Evolutionary conservation across 176 grass and related monocot genomes (phyloP).

Genomic region (Poa pratensis): DNA sequence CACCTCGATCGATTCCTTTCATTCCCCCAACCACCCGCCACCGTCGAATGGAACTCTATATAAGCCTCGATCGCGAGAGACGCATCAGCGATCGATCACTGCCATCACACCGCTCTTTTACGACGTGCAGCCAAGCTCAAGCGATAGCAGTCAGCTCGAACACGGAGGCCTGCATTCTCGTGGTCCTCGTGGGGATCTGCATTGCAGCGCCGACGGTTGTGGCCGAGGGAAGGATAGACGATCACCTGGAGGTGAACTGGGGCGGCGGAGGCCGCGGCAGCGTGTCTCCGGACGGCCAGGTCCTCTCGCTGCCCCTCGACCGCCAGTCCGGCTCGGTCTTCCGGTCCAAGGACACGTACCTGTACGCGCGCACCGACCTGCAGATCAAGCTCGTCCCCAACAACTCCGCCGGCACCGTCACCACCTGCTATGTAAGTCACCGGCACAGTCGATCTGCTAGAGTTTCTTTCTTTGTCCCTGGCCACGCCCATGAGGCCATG

Average conservation of each 20-base stretch:
- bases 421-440: constrained; percentile 72
- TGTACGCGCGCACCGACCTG: constrained; percentile 66
- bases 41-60: constrained; percentile 33
- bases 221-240: constrained; percentile 30
- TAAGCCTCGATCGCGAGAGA: constrained; percentile 31
- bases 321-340: constrained; percentile 65
- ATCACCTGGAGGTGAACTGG: constrained; percentile 53
- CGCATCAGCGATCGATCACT: neutral
- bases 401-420: constrained; percentile 89
- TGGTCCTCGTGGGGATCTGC: constrained; percentile 34
- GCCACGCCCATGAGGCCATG: neutral
- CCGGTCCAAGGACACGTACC: constrained; percentile 66
- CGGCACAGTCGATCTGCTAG: too few species aligned
- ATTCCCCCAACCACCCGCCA: neutral
- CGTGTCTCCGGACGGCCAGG: constrained; percentile 43
- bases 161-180: neutral
- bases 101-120: neutral
- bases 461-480: too few species aligned
- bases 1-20: constrained; percentile 22
- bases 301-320: constrained; percentile 51
- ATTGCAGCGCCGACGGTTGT: neutral
- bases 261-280: constrained; percentile 44
- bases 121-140: neutral
- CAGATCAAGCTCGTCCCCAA: constrained; percentile 76
- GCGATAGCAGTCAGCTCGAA: neutral